Evolutionary conservation across 2,329 filamentous ascomycete genomes (phyloP).

Genomic region (Davidsoniella eucalypti): DNA sequence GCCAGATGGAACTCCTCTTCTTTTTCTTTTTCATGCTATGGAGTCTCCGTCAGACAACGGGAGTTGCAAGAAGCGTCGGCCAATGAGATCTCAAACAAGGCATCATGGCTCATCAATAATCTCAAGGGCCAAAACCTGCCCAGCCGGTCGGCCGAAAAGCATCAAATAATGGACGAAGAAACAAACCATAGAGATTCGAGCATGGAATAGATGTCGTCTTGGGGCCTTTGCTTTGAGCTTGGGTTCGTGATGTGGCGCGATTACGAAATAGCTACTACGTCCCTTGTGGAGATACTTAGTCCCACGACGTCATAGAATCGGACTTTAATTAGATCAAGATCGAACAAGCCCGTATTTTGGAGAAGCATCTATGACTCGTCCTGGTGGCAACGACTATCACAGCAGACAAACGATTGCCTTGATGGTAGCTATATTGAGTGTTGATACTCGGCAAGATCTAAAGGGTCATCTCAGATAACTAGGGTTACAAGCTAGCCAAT

Average conservation of each 20-base stretch:
- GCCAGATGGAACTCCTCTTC: too few species aligned
- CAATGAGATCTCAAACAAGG: too few species aligned
- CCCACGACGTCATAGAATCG: not conserved
- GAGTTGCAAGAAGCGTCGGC: not conserved
- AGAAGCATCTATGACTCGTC: not conserved
- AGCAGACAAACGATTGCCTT: too few species aligned
- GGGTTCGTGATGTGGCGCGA: not conserved
- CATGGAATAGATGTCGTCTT: not conserved
- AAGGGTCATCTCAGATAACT: too few species aligned
- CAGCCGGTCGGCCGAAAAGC: not conserved
- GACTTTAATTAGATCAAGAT: not conserved
- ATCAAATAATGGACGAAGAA: not conserved
- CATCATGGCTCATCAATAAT: too few species aligned
- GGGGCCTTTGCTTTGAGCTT: not conserved
- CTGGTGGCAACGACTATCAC: too few species aligned
- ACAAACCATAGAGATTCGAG: not conserved
- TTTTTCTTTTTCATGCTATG: too few species aligned
- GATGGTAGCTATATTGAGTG: too few species aligned
- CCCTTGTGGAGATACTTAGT: not conserved
- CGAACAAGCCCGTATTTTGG: not conserved
- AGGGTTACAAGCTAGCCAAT: too few species aligned
- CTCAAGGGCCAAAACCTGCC: too few species aligned
- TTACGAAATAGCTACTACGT: slow-evolving; percentile 1
- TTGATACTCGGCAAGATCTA: too few species aligned
- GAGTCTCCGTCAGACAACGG: not conserved